phyloP scores from a whole-genome alignment of 805 yeast species.

The Wickerhamomyces pijperi region DNA sequence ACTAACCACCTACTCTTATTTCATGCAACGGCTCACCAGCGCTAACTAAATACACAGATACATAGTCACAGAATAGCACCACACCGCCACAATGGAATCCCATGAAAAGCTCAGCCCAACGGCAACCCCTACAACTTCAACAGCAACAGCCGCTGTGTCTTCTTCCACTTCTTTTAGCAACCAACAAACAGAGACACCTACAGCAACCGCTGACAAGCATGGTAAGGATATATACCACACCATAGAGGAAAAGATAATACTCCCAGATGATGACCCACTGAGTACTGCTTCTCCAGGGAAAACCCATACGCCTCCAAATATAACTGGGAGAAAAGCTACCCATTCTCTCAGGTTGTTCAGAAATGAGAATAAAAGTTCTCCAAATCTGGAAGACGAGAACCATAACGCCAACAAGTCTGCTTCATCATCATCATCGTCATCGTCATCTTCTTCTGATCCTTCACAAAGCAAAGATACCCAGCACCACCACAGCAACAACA shows the following conservation, averaged over 20 bases:
- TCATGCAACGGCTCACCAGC: background rate
- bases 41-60: background rate
- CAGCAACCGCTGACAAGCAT: background rate
- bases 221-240: background rate
- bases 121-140: no score
- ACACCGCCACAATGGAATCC: background rate
- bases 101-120: background rate
- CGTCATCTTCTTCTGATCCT: no score
- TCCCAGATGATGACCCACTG: background rate
- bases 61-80: no score
- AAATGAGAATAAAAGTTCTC: conserved; percentile 18
- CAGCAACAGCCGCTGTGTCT: no score
- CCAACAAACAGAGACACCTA: no score
- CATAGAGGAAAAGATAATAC: background rate
- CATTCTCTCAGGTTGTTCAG: conserved; percentile 43
- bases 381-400: conserved; percentile 4
- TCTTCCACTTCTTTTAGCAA: no score
- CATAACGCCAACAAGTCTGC: background rate
- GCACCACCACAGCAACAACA: no score
- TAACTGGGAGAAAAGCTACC: conserved; percentile 48
- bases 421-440: background rate
- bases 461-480: no score
- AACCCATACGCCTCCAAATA: conserved; percentile 8
- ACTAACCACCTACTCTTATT: no score
- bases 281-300: background rate